Base-by-base conservation (phyloP, 2,329 filamentous ascomycete species). In the Colletotrichum liaoningense region DNA sequence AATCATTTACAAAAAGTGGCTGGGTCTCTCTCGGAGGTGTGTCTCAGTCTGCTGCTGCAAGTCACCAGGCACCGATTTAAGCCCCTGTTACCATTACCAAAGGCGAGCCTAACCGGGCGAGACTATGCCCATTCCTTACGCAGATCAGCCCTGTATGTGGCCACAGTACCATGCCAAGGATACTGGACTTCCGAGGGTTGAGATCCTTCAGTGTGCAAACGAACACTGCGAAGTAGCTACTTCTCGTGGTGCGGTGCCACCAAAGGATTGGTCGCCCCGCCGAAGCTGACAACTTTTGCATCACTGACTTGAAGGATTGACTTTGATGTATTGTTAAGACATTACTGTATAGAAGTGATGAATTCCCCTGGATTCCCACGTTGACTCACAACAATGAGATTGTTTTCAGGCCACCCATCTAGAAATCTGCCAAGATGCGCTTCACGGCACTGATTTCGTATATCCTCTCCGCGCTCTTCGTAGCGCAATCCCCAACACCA, bases 321-420 rank as follows among this genome's bases (percentile, higher is more conserved):
- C 1, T 0, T 49, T n/a, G 7, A n/a, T 0, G 16, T 49, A 49
- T 1, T 1, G 4, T 49, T 3, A 4, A n/a, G 19, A 3, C 4
- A 12, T 35, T 22, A 42, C 16, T n/a, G 42, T 11, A 49, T 49
- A 49, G 9, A 49, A 8, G 19, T 4, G 1, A 22, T 2, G 19
- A 1, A 9, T 19, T 49, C 19, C n/a, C 19, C 42, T 0, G 19
- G 4, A 49, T 22, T 22, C 19, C 16, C 16, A 7, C 38, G n/a
- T 11, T 22, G 7, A 8, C 16, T 2, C 5, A 19, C 19, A 1
- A 9, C 4, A 16, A 49, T 22, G 42, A 7, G 22, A 22, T 49
- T 19, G 42, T 19, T 22, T 7, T 4, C 19, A 8, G n/a, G 2
- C 4, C 4, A 22, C 11, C 42, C 42, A 11, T 49, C 7, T n/a